Base-by-base conservation (phyloP, 192 early-diverging fungal species). In the Coemansia sp. region DNA sequence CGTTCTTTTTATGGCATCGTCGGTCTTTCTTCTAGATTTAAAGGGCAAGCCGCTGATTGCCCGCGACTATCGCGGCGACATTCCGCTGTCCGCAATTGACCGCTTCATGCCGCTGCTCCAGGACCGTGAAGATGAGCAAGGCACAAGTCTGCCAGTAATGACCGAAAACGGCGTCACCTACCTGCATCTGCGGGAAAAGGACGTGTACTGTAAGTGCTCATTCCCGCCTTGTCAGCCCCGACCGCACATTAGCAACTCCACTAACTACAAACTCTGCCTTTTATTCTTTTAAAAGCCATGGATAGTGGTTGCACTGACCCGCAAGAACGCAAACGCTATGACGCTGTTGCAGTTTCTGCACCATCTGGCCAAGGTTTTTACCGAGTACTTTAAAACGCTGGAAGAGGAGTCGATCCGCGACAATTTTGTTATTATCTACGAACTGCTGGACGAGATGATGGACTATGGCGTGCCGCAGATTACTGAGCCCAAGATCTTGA, bases 41-140 rank as follows among this genome's bases (percentile, higher is more conserved):
- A 99, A 99, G 87, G 97, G 97, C 71, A 99, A 99, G 85, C 92
- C 96, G 57, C 91, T 99, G 59, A 99, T 99, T 74, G 93, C 94
- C 9, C 87, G 97, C 27, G 95, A 97, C 84, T 99, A 97, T 79
- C 88, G 97, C 21, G 97, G 97, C 6, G 97, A 99, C 79, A 95
- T 99, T 69, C 95, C 97, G 63, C 92, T 97, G 88, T 85, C 85
- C 49, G 90, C 94, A 22, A 92, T 96, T 60, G 97, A 99, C 51
- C 94, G 94, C 77, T 99, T 99, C 75, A 94, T 99, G 94, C 94
- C 94, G 11, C 77, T 99, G 71, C 85, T 99, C 27, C 82, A 93
- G 41, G 93, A 94, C 67, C 89, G 87, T 23, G 97, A 99, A 72
- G 92, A 99, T 75, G 93, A 97, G 56, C 90, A 93, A 61, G 90